Evolutionary conservation across 306 rosid genomes (phyloP), one percentile per base, ranked within the genome.

Genomic region (Erythrophleum fordii): DNA sequence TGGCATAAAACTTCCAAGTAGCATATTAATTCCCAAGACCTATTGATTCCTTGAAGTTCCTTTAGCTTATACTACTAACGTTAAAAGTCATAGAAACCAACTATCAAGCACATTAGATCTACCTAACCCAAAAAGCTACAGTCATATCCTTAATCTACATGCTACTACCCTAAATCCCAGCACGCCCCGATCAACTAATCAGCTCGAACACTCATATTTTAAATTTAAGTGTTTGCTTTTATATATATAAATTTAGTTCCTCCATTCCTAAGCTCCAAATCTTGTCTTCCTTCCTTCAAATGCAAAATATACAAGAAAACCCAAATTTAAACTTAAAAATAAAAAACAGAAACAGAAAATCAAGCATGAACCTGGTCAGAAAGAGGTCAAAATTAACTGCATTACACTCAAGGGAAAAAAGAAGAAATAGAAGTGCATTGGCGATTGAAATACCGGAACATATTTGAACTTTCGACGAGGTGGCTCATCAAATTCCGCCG

Each of bases 381-480:
- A 26, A 48, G 14, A 46, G 42, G 3, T 45, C 60, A 49, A 0
- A 3, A n/a, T 49, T 18, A 48, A 6, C 59, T 23, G 3, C 2
- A 48, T 12, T 3, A 48, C 18, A 9, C 42, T 17, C 52, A 67
- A 7, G 4, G 1, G 1, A 17, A 14, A 13, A 48, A 25, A 18
- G 11, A 51, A 8, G 13, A 11, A 23, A 39, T 51, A 69, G 14
- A 4, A 10, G 29, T 0, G 31, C 25, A 44, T 29, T 20, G 6
- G 8, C 12, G 12, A 8, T 12, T 18, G 25, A 42, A 46, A 20
- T 88, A 90, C 94, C 87, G 94, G 94, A 48, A 88, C 85, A 84
- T 90, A 90, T 86, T 86, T 90, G 77, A 90, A 86, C 72, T 86
- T 90, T 0, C 91, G 82, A 66, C 90, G 85, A 44, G 94, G 94